These are phyloP conservation scores for Lindgomyces ingoldianus DNA, from an alignment of 495 filamentous ascomycete species.

Conservation along the genomic window DNA sequence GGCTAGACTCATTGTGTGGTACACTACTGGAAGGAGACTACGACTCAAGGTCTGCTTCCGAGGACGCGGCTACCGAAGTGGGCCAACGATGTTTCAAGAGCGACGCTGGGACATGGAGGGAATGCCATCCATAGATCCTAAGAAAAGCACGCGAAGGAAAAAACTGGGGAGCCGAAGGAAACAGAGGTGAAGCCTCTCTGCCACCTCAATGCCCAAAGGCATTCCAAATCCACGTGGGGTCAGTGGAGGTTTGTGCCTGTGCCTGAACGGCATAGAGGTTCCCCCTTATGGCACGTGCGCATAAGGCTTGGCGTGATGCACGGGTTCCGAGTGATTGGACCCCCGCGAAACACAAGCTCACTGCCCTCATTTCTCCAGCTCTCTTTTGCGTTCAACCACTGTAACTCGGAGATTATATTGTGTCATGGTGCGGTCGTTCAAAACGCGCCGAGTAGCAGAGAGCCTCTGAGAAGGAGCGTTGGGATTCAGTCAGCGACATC, in stretches of 20 bases:
- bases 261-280: not conserved
- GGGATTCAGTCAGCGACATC: not conserved
- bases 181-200: not conserved
- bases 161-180: too few relatives aligned
- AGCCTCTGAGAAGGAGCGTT: not conserved
- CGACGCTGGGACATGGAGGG: too few relatives aligned
- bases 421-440: not conserved
- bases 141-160: too few relatives aligned
- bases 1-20: too few relatives aligned
- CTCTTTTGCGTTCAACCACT: not conserved
- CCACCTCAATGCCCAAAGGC: too few relatives aligned
- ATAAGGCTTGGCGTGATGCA: not conserved
- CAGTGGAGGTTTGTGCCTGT: not conserved
- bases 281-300: not conserved
- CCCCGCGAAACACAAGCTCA: not conserved
- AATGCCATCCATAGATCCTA: too few relatives aligned
- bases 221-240: not conserved
- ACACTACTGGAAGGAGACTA: too few relatives aligned
- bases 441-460: constrained; percentile 11
- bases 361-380: not conserved
- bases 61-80: too few relatives aligned
- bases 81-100: too few relatives aligned
- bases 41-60: too few relatives aligned
- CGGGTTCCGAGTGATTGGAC: not conserved
- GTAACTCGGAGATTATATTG: constrained; percentile 4